Percentiles rank a stretch among this genome's conserved stretches.
These are phyloP conservation scores for Lasiodiplodia gonubiensis DNA, from an alignment of 2,329 filamentous ascomycete species.

Conservation along the genomic window DNA sequence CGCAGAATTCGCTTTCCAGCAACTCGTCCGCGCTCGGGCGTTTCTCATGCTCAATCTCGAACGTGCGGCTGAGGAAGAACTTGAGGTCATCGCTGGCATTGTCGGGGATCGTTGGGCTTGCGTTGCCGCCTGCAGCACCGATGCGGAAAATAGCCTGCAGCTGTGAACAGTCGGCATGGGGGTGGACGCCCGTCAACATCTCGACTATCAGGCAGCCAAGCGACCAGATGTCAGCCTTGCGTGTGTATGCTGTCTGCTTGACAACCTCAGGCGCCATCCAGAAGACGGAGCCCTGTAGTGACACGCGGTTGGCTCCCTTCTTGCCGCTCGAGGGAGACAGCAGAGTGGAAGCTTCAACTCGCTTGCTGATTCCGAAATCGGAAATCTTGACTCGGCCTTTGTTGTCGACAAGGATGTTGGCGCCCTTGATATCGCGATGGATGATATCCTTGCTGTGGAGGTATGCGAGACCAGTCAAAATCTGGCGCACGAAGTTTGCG, in stretches of 20 bases:
- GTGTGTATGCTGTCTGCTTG: slow-evolving; percentile 95
- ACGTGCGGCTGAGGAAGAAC: slow-evolving; percentile 84
- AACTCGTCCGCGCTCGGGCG: slow-evolving; percentile 91
- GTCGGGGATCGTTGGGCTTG: slow-evolving; percentile 86
- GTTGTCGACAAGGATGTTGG: slow-evolving; percentile 98
- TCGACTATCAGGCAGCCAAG: slow-evolving; percentile 95
- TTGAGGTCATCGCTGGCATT: slow-evolving; percentile 83
- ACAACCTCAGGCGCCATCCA: slow-evolving; percentile 99
- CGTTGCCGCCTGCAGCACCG: slow-evolving; percentile 73
- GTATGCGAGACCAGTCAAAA: slow-evolving; percentile 89
- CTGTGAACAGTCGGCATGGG: slow-evolving; percentile 96
- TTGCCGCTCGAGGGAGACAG: slow-evolving; percentile 57
- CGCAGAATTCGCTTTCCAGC: slow-evolving; percentile 80
- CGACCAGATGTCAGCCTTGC: slow-evolving; percentile 99
- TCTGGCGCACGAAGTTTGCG: slow-evolving; percentile 95
- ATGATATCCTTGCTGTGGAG: slow-evolving; percentile 95
- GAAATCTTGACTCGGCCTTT: slow-evolving; percentile 99
- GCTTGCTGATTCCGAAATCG: slow-evolving; percentile 98
- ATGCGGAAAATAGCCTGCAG: slow-evolving; percentile 99
- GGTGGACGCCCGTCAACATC: slow-evolving; percentile 98
- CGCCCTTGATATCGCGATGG: slow-evolving; percentile 97
- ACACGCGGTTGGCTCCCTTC: slow-evolving; percentile 68
- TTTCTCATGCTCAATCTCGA: slow-evolving; percentile 93
- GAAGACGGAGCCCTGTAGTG: slow-evolving; percentile 95
- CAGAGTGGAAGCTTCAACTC: slow-evolving; percentile 89